Conservation (phyloP, 805 yeast genomes). For the Saccharomycopsis sp. region DNA sequence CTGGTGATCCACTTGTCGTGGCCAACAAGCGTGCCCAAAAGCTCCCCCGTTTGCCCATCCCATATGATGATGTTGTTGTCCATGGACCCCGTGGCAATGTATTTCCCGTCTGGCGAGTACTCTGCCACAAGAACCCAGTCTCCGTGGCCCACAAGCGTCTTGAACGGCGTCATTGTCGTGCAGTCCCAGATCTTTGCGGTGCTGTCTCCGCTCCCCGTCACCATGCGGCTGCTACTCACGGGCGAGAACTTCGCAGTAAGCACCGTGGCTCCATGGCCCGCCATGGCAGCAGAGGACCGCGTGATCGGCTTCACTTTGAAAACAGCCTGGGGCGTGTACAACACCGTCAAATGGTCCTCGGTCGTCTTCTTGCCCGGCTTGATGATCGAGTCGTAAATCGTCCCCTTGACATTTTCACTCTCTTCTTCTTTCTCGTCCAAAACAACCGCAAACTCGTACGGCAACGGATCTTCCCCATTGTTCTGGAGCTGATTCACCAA, state of each 20-base stretch:
- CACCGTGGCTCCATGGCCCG: conserved; percentile 94
- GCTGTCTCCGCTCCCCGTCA: conserved; percentile 92
- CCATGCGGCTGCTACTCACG: conserved; percentile 71
- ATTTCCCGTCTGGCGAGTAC: conserved; percentile 87
- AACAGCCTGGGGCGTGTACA: conserved; percentile 90
- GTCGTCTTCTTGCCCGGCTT: conserved; percentile 84
- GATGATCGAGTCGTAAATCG: conserved; percentile 64
- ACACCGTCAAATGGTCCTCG: conserved; percentile 85
- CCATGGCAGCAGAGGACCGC: conserved; percentile 81
- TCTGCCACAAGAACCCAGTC: conserved; percentile 91
- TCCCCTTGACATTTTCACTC: conserved; percentile 56
- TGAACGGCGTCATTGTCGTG: conserved; percentile 83
- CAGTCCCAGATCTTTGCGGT: conserved; percentile 98
- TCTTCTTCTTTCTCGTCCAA: conserved; percentile 48
- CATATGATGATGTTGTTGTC: conserved; percentile 83
- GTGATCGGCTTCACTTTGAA: conserved; percentile 90
- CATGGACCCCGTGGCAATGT: conserved; percentile 94
- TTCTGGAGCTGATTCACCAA: conserved; percentile 72
- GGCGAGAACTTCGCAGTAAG: conserved; percentile 93
- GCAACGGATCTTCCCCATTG: conserved; percentile 72
- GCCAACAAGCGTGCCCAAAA: conserved; percentile 36
- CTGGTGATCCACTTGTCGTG: conserved; percentile 88
- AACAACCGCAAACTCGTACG: conserved; percentile 73
- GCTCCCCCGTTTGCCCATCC: conserved; percentile 63
- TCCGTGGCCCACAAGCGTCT: conserved; percentile 72